Evolutionary conservation across 352 stramenopile genomes (phyloP).

Genomic region (Salisapilia sapeloensis): DNA sequence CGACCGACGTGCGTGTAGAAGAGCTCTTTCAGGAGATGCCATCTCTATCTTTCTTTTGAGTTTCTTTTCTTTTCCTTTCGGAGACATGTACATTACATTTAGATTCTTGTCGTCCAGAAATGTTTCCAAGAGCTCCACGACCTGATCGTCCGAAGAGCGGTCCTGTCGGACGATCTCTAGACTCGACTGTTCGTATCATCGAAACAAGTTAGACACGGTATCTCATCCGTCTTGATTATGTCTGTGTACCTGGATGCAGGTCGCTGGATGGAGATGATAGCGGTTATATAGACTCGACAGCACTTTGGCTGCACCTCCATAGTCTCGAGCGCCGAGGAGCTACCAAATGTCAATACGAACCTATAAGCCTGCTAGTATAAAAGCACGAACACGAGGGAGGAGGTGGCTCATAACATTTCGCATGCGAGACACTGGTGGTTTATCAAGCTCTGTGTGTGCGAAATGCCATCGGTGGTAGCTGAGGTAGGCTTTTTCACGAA

Average conservation of each 20-base stretch:
- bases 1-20: conserved; percentile 48
- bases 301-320: conserved; percentile 40
- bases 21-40: conserved; percentile 60
- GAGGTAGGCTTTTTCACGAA: no score
- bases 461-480: no score
- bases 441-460: no score
- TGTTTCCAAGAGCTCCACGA: conserved; percentile 37
- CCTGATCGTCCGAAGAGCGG: conserved; percentile 21
- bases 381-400: no score
- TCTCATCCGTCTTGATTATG: no score
- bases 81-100: conserved; percentile 15
- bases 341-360: no score
- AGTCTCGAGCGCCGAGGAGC: conserved; percentile 55
- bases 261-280: conserved; percentile 28
- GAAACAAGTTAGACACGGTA: conserved; percentile 1
- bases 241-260: conserved; percentile 42
- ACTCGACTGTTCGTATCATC: conserved; percentile 20
- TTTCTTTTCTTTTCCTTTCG: conserved; percentile 29
- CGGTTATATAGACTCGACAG: conserved; percentile 50
- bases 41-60: no score
- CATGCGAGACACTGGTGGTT: no score
- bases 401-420: no score
- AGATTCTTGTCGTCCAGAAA: conserved; percentile 19
- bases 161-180: conserved; percentile 55
- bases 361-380: no score